Evolutionary conservation across 176 grass and related monocot species (phyloP), one percentile per base, ranked within the genome.

Genomic region (Dendrocalamus sinicus): DNA sequence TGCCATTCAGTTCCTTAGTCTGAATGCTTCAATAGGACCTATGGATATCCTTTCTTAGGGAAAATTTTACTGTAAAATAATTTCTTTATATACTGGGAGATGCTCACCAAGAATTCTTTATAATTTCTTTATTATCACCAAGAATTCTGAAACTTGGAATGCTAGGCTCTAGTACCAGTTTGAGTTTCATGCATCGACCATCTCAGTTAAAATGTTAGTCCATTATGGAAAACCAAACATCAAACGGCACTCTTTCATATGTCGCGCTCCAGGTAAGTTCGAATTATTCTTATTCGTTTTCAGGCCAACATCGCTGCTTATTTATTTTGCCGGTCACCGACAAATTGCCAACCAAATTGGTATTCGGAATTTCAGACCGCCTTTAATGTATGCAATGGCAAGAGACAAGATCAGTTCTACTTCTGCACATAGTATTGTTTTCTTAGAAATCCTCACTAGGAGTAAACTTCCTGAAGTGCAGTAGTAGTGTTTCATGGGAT

Each of bases 291-390:
- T 45, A 45, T 45, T 45, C 9, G 9, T 45, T 45, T 45, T 45
- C 44, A 40, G 13, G 63, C 4, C 48, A 79, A 37, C n/a, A 52
- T 55, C 46, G 47, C 4, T 44, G 16, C 41, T 22, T 32, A 7
- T 83, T 51, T 50, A 83, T 63, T 76, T 76, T 81, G 28, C 66
- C 46, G 74, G 20, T 58, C 70, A 19, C 44, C 8, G 19, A 86
- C 65, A 44, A 72, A 79, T 53, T 26, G 72, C 68, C 32, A 75
- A 85, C 51, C 57, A 20, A 70, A 51, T 23, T 44, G 22, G 14
- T 20, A 76, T 76, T 86, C 53, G 7, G 52, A 81, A 67, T 55
- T 47, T 62, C 55, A 54, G 52, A 76, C 53, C 64, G 19, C 14
- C 63, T 70, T 81, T 63, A 20, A 9, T 79, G 62, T 67, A 81